These are phyloP conservation scores for Entomortierella chlamydospora DNA, from an alignment of 192 early-diverging fungal genomes.

Conservation along the genomic window DNA sequence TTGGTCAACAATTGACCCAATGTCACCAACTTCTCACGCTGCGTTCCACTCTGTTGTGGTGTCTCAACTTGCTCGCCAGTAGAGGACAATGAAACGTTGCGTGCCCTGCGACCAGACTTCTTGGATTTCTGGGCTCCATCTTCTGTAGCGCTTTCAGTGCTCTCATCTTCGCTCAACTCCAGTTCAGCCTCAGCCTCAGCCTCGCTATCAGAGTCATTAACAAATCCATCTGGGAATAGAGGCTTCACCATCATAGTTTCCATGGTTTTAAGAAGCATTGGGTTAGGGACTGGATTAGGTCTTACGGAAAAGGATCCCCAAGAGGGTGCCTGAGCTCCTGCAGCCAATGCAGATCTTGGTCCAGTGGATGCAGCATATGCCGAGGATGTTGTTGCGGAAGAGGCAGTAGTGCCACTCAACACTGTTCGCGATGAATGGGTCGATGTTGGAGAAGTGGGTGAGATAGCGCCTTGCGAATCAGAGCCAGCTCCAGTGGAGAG, in stretches of 20 bases:
- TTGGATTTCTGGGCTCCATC: conserved; percentile 11
- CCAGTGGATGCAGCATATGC: background rate
- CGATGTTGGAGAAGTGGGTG: conserved; percentile 10
- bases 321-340: conserved; percentile 18
- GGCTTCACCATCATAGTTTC: conserved; percentile 63
- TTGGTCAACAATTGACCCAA: conserved; percentile 83
- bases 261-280: conserved; percentile 53
- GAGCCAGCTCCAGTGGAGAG: background rate
- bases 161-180: conserved; percentile 43
- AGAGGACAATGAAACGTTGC: background rate
- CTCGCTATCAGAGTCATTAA: conserved; percentile 59
- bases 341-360: background rate
- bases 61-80: background rate
- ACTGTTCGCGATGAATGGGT: conserved; percentile 6
- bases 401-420: background rate
- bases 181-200: conserved; percentile 53
- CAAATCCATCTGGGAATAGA: conserved; percentile 65
- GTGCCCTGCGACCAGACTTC: background rate
- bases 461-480: background rate
- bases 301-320: conserved; percentile 23
- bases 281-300: conserved; percentile 19
- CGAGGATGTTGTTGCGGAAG: conserved; percentile 8
- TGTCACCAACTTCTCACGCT: conserved; percentile 56
- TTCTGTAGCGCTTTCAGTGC: background rate
- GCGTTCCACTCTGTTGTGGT: background rate